phyloP scores from a whole-genome alignment of 1,284 basidiomycete genomes.

The Phylloporus gajari region DNA sequence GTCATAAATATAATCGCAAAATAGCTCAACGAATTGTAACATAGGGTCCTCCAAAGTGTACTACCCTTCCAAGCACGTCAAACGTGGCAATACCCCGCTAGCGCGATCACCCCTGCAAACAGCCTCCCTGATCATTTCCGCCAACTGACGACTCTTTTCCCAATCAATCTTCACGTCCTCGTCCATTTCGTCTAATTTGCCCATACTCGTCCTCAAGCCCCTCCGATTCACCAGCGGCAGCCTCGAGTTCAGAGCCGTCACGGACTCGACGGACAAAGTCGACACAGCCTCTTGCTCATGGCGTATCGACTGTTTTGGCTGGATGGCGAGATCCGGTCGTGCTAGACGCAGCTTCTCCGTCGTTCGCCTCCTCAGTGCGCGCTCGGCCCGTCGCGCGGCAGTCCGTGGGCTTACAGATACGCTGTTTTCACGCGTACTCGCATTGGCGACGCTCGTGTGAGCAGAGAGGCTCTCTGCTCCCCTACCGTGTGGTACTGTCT shows the following conservation, averaged over 20 bases:
- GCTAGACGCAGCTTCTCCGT: conserved; percentile 43
- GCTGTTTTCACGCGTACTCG: background rate
- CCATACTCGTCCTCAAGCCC: background rate
- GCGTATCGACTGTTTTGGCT: conserved; percentile 4
- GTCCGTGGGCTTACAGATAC: conserved; percentile 28
- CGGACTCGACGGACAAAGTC: background rate
- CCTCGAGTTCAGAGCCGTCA: background rate
- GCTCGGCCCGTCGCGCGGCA: conserved; percentile 28
- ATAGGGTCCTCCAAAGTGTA: conserved; percentile 7
- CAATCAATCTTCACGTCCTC: conserved; percentile 37
- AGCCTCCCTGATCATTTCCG: conserved; percentile 33
- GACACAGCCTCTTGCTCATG: background rate
- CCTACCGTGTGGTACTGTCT: conserved; percentile 12
- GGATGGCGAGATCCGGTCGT: conserved; percentile 40
- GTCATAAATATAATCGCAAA: too few relatives aligned
- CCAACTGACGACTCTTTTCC: conserved; percentile 40
- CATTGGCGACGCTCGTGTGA: background rate
- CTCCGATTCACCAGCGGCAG: background rate
- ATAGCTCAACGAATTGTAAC: background rate
- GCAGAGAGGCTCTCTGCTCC: background rate
- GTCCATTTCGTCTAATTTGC: background rate
- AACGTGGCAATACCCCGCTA: conserved; percentile 39
- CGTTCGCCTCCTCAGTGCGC: conserved; percentile 34
- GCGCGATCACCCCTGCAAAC: conserved; percentile 31
- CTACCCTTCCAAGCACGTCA: conserved; percentile 35